These are phyloP conservation scores for Colletotrichum truncatum DNA, from an alignment of 2,329 filamentous ascomycete species.

Conservation along the genomic window DNA sequence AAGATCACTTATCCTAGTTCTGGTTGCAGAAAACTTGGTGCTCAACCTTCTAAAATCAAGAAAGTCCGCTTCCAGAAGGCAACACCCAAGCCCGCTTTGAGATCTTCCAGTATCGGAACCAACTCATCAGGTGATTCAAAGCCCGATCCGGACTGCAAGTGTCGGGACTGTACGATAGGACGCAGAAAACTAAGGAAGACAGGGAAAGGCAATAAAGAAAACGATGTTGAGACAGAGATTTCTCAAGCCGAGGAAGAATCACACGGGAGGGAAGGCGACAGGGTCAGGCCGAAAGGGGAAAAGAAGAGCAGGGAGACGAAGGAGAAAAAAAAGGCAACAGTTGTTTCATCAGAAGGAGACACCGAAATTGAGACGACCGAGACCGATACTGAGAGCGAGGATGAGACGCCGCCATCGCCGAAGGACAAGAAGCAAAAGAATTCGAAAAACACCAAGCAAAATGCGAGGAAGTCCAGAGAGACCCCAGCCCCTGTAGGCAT, in stretches of 20 bases:
- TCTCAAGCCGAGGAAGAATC: conserved; percentile 23
- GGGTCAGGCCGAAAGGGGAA: conserved; percentile 12
- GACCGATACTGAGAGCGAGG: conserved; percentile 35
- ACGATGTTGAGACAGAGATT: conserved; percentile 8
- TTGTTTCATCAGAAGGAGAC: conserved; percentile 26
- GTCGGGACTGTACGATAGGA: conserved; percentile 10
- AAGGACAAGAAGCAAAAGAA: conserved; percentile 30
- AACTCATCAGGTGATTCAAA: conserved; percentile 15
- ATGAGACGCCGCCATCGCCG: not conserved
- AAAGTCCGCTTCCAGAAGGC: conserved; percentile 53
- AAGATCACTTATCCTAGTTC: conserved; percentile 58
- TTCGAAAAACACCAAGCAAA: conserved; percentile 19
- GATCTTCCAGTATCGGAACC: conserved; percentile 37
- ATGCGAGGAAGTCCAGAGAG: conserved; percentile 23
- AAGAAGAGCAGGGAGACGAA: conserved; percentile 16
- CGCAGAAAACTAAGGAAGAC: conserved; percentile 7
- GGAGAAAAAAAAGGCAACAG: conserved; percentile 31
- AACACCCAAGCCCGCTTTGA: conserved; percentile 48
- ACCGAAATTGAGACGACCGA: conserved; percentile 33
- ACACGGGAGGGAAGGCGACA: too few relatives aligned
- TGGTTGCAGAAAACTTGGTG: conserved; percentile 21
- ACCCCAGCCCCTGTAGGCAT: not conserved
- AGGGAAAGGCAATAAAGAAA: conserved; percentile 8
- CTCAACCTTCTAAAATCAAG: conserved; percentile 39
- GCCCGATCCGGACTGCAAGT: not conserved